Evolutionary conservation across 2,329 filamentous ascomycete genomes (phyloP), one percentile per base, ranked within the genome.

Genomic region (Fusarium compactum): DNA sequence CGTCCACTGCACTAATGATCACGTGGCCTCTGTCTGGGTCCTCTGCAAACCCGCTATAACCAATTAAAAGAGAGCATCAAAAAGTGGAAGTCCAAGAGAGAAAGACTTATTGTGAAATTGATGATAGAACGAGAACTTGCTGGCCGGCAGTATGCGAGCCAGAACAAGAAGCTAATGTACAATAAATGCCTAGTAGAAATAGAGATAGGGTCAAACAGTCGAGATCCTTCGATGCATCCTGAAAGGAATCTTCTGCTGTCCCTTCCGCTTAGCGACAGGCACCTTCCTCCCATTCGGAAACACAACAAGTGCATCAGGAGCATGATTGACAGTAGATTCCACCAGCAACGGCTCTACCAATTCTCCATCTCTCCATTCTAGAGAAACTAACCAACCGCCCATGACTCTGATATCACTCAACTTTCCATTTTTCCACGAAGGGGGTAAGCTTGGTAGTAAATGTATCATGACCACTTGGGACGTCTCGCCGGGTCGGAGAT

Each of bases 381-480:
- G n/a, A 0, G 73, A 65, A 4, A 74, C 58, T 1, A 65, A 6
- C 65, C 72, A 72, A 0, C 73, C 69, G 1, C 61, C 73, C 47
- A 55, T 65, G 0, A 61, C 51, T 8, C 58, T 47, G 1, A 65
- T 34, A 10, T 43, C 30, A 3, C 22, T 11, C 1, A 70, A 6
- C 6, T 58, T 58, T 0, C 73, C 73, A 11, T 8, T 50, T 1
- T 25, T 18, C 73, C 73, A 75, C 2, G 56, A 22, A 1, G 24
- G 16, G 0, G 73, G 73, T 14, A 71, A 64, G 11, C 71, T 73
- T 3, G 73, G 71, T 2, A 75, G 34, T 1, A 76, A 38, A 3
- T 46, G 47, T 9, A 75, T 64, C 14, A 69, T 52, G 3, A 69
- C 58, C 8, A 65, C 54, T 5, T 59, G 44, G 3, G 48, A 51